These are phyloP conservation scores for Diaporthe sp. DNA, from an alignment of 2,329 filamentous ascomycete species.

Conservation along the genomic window DNA sequence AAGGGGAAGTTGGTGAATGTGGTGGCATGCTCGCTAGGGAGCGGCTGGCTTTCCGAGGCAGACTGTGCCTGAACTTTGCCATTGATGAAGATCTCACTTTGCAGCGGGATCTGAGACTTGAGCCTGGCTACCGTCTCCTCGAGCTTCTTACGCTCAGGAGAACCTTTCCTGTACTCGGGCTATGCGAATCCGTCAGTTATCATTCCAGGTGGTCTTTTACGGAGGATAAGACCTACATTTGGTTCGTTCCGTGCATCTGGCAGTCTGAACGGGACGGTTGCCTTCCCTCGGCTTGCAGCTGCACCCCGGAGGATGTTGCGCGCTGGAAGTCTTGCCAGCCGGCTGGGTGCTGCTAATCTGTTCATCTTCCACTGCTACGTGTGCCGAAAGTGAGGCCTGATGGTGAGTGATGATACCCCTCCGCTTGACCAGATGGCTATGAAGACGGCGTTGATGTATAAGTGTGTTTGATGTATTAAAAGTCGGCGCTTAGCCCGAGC, in stretches of 20 bases:
- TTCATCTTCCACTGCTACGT: background rate
- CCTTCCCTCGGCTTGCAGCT: conserved; percentile 37
- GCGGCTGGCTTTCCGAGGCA: conserved; percentile 47
- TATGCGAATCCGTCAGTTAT: conserved; percentile 27
- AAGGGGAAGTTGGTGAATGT: conserved; percentile 52
- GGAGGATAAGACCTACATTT: conserved; percentile 43
- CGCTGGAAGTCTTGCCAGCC: conserved; percentile 5
- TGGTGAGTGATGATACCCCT: background rate
- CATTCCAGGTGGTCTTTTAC: background rate
- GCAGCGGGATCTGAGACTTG: conserved; percentile 47
- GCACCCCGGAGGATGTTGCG: background rate
- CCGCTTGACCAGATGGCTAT: background rate
- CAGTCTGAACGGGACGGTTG: conserved; percentile 48
- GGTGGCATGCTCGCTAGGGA: conserved; percentile 51
- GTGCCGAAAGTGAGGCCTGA: background rate
- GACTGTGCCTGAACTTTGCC: conserved; percentile 46
- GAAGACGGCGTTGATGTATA: background rate
- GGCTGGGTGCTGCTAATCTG: conserved; percentile 18
- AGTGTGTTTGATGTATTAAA: background rate
- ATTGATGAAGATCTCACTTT: conserved; percentile 49
- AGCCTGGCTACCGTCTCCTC: conserved; percentile 48
- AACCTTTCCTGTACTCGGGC: conserved; percentile 48
- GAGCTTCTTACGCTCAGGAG: conserved; percentile 47
- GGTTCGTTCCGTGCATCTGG: conserved; percentile 50
- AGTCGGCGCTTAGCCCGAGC: background rate